These are phyloP conservation scores for Phytophthora megakarya DNA, from an alignment of 352 stramenopile genomes.

Conservation along the genomic window DNA sequence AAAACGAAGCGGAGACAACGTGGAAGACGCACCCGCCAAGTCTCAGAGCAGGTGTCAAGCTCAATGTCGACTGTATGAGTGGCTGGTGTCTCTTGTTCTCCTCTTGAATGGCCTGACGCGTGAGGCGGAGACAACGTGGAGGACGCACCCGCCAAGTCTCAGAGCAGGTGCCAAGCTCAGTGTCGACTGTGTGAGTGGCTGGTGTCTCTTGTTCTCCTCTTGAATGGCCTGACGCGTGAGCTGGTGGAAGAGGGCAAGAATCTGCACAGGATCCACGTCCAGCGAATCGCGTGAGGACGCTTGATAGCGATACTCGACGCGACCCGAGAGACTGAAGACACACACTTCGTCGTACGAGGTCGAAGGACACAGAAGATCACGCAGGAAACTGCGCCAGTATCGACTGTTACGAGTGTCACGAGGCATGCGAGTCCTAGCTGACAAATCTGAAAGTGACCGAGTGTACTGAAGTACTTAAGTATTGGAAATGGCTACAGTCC, in stretches of 20 bases:
- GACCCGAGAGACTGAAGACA: constrained; percentile 42
- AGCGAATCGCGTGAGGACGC: not conserved
- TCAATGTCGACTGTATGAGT: not conserved
- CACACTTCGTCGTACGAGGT: constrained; percentile 53
- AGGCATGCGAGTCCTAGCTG: constrained; percentile 24
- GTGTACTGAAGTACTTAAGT: not conserved
- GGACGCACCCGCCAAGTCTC: constrained; percentile 29
- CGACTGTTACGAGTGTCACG: constrained; percentile 49
- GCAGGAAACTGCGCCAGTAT: constrained; percentile 51
- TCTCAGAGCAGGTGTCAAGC: constrained; percentile 35
- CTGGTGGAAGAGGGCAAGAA: constrained; percentile 49
- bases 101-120: too few species aligned
- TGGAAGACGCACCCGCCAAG: constrained; percentile 42
- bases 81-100: constrained; percentile 12
- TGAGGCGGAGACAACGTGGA: constrained; percentile 54
- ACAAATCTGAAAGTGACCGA: constrained; percentile 29
- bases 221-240: constrained; percentile 46
- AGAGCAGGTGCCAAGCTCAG: constrained; percentile 36
- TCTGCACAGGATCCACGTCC: constrained; percentile 24
- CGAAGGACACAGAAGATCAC: constrained; percentile 32
- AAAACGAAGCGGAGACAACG: constrained; percentile 51
- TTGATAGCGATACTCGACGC: constrained; percentile 38
- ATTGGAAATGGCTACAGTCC: constrained; percentile 30
- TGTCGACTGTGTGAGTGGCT: not conserved
- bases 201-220: constrained; percentile 12